Evolutionary conservation across 768 basidiomycete species (phyloP), one percentile per base, ranked within the genome.

Genomic region (Nidularia sp.): DNA sequence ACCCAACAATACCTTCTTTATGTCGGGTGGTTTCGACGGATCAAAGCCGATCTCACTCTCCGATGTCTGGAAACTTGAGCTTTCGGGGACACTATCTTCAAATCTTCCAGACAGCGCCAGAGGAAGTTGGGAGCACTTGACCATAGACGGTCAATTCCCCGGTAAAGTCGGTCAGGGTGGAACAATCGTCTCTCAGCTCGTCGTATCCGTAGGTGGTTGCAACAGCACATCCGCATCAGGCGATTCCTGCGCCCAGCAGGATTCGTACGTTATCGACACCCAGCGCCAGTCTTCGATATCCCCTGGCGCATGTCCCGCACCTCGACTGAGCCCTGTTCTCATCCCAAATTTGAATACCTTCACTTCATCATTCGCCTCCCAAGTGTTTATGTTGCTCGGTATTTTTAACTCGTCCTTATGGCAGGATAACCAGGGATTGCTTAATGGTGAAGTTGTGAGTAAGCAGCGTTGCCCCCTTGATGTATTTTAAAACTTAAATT

Each of bases 381-480:
- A 93, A 60, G 80, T 81, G 18, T 84, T 90, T 58, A 71, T 90
- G 47, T 62, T 90, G 33, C 74, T 90, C 22, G 90, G 90, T 6
- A 79, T 77, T 5, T 81, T 88, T 51, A 77, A 92, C 61, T 63
- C 70, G 6, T 77, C 82, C 5, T 59, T 72, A 46, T 92, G 89
- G 90, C 60, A 86, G 47, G 90, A 90, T 62, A 76, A 73, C 35
- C 76, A 73, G 32, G 82, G 82, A 1, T 70, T 84, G 13, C 64
- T 70, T n/a, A 70, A 72, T 1, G 90, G 90, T 34, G 90, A 92
- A 76, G 81, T 93, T 50, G 90, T 85, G 62, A 61, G 83, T 66
- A 22, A 10, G 7, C 36, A 39, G n/a, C 36, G n/a, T 39, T 39
- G 36, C 13, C 53, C 33, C 18, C 50, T 42, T 45, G 47, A 49